Conservation (phyloP, 2,329 filamentous ascomycete genomes). For the Myriosclerotinia duriaeana region DNA sequence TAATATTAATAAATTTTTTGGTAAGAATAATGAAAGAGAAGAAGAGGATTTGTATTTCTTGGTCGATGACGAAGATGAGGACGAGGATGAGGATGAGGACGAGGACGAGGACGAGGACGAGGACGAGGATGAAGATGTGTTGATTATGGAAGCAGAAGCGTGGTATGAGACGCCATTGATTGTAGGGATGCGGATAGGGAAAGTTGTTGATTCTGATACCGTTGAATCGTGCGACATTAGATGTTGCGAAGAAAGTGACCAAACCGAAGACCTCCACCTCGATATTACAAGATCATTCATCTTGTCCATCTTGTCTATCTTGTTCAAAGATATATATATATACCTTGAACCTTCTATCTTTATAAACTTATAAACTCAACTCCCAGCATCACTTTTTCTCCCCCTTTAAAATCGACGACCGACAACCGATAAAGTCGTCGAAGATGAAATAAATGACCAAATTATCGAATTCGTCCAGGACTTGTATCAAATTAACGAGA, state of each 20-base stretch:
- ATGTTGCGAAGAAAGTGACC: neutral
- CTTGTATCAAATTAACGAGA: neutral
- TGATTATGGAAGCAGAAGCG: no score
- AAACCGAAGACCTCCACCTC: neutral
- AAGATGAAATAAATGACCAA: neutral
- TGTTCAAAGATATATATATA: no score
- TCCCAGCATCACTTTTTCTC: constrained; percentile 37
- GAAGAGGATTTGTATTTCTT: neutral
- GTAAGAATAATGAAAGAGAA: constrained; percentile 19
- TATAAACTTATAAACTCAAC: constrained; percentile 31
- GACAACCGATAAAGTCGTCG: constrained; percentile 11
- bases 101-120: neutral
- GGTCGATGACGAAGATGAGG: neutral
- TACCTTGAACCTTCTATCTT: neutral
- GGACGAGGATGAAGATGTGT: neutral
- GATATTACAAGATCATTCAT: neutral
- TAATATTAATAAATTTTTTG: constrained; percentile 30
- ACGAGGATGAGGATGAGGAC: neutral
- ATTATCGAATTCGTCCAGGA: neutral
- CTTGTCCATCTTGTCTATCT: neutral
- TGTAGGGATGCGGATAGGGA: neutral
- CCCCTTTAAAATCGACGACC: neutral
- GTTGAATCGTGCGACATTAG: constrained; percentile 17
- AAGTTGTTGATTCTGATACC: neutral
- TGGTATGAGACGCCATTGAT: neutral